Evolutionary conservation across 768 basidiomycete genomes (phyloP), one percentile per base, ranked within the genome.

Genomic region (Russula emetica): DNA sequence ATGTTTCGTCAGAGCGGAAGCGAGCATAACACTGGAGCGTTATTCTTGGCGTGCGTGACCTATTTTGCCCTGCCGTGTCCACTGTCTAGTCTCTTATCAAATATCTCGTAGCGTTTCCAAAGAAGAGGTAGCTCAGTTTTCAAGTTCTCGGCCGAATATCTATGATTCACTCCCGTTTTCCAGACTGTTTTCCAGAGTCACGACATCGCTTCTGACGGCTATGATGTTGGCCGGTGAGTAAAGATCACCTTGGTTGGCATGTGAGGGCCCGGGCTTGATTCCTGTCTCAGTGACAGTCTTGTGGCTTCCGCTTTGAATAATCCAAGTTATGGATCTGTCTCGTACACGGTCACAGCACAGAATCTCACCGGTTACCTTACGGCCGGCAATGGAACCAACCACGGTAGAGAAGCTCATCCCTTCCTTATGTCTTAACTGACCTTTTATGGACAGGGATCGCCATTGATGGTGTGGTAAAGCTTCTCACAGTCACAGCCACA

Each of bases 1-100:
- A 76, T 83, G 6, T 87, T 71, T 71, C 78, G 78, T 47, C 86
- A 88, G 71, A 83, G 87, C 66, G 86, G 86, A 1, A 71, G 81
- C 4, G 26, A 30, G n/a, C 86, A 85, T 3, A 42, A 79, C 54
- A 82, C 72, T 36, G 76, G 76, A 0, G 79, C 81, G 6, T 71
- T 87, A 32, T 90, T 88, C 72, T 76, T 85, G 22, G 83, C 82
- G 82, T 85, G 71, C 67, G 82, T 73, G 1, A 2, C 9, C 10
- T 32, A 38, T 47, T 40, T n/a, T 60, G 4, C 13, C 30, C 5
- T 54, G 20, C 50, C 36, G 24, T 22, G 11, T 51, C 45, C n/a
- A n/a, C n/a, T n/a, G n/a, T 51, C 42, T 22, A 66, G n/a, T n/a
- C n/a, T 50, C 42, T 51, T 18, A 32, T 47, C 24, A 42, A 26